Percentiles rank a stretch among this genome's conserved stretches.
These are phyloP conservation scores for Backusella liffmaniae DNA, from an alignment of 192 early-diverging fungal species.

Conservation along the genomic window DNA sequence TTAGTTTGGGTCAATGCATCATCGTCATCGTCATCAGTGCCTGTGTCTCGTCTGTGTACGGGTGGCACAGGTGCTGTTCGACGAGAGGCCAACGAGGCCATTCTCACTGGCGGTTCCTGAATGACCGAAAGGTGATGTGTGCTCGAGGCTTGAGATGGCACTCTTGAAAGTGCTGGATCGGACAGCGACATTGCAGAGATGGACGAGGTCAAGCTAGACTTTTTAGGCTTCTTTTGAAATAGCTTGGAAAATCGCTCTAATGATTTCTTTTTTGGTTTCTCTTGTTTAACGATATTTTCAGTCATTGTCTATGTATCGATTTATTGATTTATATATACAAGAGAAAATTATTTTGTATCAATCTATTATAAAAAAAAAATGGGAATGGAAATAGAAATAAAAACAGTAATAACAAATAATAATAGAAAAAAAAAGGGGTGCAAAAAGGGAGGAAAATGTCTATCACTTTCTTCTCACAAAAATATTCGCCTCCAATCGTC, in stretches of 20 bases:
- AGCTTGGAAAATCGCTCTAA: conserved; percentile 15
- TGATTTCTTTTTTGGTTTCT: conserved; percentile 17
- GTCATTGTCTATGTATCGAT: neutral
- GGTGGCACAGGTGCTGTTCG: neutral
- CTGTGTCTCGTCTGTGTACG: neutral
- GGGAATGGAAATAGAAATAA: neutral
- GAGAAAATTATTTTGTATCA: neutral
- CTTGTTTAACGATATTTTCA: neutral
- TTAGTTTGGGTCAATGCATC: neutral
- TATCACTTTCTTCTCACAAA: neutral
- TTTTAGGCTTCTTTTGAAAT: conserved; percentile 25
- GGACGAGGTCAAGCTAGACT: neutral
- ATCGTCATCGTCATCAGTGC: neutral
- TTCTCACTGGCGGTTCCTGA: neutral
- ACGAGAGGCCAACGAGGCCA: neutral
- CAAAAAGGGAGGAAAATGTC: neutral
- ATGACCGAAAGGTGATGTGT: neutral
- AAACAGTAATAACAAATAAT: neutral
- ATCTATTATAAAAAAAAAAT: neutral
- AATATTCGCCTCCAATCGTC: neutral
- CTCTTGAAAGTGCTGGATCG: conserved; percentile 4
- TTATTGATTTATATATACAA: neutral
- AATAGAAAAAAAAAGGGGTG: neutral
- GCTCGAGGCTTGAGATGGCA: conserved; percentile 4
- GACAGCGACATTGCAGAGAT: conserved; percentile 17